Evolutionary conservation across 2,329 filamentous ascomycete genomes (phyloP).

Genomic region (Cladosporium velox): DNA sequence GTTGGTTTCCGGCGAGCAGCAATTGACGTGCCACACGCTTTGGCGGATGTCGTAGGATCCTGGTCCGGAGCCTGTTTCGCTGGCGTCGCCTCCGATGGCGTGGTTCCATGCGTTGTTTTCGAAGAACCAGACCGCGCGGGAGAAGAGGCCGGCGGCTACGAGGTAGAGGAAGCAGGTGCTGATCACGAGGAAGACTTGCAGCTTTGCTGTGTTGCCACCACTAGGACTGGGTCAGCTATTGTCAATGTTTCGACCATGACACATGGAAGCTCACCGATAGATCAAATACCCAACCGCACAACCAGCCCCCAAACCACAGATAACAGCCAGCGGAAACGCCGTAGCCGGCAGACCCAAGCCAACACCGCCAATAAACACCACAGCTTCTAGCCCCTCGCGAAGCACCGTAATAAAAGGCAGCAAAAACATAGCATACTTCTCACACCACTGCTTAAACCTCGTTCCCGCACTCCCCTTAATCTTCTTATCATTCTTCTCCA

Average conservation of each 20-base stretch:
- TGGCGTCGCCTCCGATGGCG: slow-evolving; percentile 62
- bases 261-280: slow-evolving; percentile 65
- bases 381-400: slow-evolving; percentile 80
- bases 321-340: slow-evolving; percentile 74
- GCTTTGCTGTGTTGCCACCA: slow-evolving; percentile 63
- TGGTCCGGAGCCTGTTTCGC: slow-evolving; percentile 65
- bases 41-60: slow-evolving; percentile 78
- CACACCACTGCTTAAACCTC: slow-evolving; percentile 63
- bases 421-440: slow-evolving; percentile 84
- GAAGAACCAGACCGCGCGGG: slow-evolving; percentile 72
- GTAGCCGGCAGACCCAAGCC: slow-evolving; percentile 73
- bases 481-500: slow-evolving; percentile 57
- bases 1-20: slow-evolving; percentile 72
- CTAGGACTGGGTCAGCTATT: slow-evolving; percentile 35
- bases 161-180: slow-evolving; percentile 85
- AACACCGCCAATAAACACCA: slow-evolving; percentile 84
- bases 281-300: slow-evolving; percentile 68
- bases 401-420: slow-evolving; percentile 87
- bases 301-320: slow-evolving; percentile 71
- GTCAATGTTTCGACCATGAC: background rate
- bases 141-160: slow-evolving; percentile 74
- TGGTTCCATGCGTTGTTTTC: slow-evolving; percentile 70
- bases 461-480: slow-evolving; percentile 42
- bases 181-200: slow-evolving; percentile 77
- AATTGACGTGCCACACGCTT: slow-evolving; percentile 84